phyloP scores from a whole-genome alignment of 345 rosid genomes.

The Corchorus olitorius region DNA sequence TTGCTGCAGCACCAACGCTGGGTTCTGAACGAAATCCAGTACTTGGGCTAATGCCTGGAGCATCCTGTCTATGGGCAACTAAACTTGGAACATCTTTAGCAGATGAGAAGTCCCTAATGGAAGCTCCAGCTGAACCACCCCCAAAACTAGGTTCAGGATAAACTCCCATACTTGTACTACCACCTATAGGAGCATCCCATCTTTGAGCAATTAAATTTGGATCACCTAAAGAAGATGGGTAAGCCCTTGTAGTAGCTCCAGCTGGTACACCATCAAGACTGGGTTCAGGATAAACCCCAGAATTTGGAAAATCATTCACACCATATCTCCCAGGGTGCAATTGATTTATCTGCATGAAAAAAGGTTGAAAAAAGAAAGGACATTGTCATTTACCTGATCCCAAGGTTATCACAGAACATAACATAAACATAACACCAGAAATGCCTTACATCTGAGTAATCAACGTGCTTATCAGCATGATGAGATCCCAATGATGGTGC shows the following conservation, averaged over 20 bases:
- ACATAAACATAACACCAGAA: background rate
- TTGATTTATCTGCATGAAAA: conserved; percentile 27
- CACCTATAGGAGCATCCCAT: background rate
- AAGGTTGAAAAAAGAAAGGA: background rate
- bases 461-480: conserved; percentile 21
- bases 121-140: conserved; percentile 32
- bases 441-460: conserved; percentile 40
- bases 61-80: conserved; percentile 34
- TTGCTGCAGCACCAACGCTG: conserved; percentile 29
- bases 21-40: conserved; percentile 33
- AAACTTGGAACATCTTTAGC: conserved; percentile 36
- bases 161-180: conserved; percentile 23
- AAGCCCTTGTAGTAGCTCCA: background rate
- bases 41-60: conserved; percentile 27
- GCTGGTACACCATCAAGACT: conserved; percentile 12
- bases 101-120: conserved; percentile 33
- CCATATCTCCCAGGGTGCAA: conserved; percentile 33
- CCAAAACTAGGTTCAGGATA: conserved; percentile 28
- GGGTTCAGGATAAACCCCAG: conserved; percentile 4
- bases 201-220: conserved; percentile 3
- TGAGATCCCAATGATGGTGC: conserved; percentile 25
- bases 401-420: background rate
- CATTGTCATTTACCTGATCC: background rate
- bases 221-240: conserved; percentile 20
- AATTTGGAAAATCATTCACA: conserved; percentile 21